Evolutionary conservation across 2,329 filamentous ascomycete species (phyloP), one percentile per base, ranked within the genome.

Genomic region (Colletotrichum salicis): DNA sequence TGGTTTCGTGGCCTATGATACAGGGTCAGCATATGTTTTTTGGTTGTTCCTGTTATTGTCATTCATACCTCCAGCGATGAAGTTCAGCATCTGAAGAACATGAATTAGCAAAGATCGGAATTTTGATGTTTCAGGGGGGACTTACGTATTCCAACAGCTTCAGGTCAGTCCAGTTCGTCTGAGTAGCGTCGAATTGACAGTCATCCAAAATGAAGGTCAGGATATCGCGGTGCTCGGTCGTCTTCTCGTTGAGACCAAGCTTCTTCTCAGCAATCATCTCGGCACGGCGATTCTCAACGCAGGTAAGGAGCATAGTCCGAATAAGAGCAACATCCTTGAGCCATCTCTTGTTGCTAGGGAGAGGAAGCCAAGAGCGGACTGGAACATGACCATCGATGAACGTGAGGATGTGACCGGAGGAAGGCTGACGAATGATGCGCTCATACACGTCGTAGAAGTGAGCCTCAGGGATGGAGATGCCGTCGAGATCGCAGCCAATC

Each of bases 341-440:
- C 71, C 84, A 85, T 4, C 69, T 74, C 6, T 74, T 76, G 67
- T 86, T 86, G 1, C 81, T 81, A 55, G 80, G 66, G 0, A 85
- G 48, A 0, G 84, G 84, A 4, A 85, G 73, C 76, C 82, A 80
- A 0, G 73, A 70, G 13, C 81, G 78, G 6, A 82, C 74, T 2
- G 78, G 79, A 7, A 81, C 15, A 41, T 78, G 78, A 19, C 76
- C 75, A 58, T 83, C 80, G 15, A 82, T 70, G 24, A 80, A 77
- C 45, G 74, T 76, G 15, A 83, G 76, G 3, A 82, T 35, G 13
- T 78, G 75, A 0, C 79, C 77, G 0, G 79, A 22, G 0, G 70
- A 67, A 0, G 74, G 63, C 22, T 79, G 79, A 15, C 80, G 77
- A 52, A 83, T 79, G 60, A 82, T 71, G 29, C 74, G 71, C 37